Evolutionary conservation across 1,284 basidiomycete genomes (phyloP).

Genomic region (Mycosarcoma mackinlayi): DNA sequence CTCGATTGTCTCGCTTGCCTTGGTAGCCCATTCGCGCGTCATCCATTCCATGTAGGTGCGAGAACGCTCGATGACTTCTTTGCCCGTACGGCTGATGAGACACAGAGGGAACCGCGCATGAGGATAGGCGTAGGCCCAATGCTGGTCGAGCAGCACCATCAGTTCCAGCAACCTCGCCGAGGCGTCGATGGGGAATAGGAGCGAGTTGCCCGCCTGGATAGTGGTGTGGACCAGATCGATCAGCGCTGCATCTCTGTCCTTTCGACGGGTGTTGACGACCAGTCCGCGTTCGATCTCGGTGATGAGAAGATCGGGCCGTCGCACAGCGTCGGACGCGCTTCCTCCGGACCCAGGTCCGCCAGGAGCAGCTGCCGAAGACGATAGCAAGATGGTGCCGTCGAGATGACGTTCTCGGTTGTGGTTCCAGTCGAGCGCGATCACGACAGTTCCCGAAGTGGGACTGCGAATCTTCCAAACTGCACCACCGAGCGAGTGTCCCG

Average conservation of each 20-base stretch:
- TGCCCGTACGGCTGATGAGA: conserved; percentile 86
- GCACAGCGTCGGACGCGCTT: conserved; percentile 48
- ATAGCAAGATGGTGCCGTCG: conserved; percentile 81
- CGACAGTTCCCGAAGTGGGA: conserved; percentile 91
- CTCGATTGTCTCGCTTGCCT: conserved; percentile 44
- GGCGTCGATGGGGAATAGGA: conserved; percentile 91
- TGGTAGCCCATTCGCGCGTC: conserved; percentile 81
- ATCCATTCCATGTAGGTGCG: conserved; percentile 99
- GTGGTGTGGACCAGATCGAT: conserved; percentile 80
- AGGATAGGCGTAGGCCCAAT: conserved; percentile 90
- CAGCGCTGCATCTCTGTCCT: conserved; percentile 83
- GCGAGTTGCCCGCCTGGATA: conserved; percentile 80
- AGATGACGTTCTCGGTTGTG: conserved; percentile 96
- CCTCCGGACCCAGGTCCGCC: conserved; percentile 32
- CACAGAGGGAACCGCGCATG: conserved; percentile 74
- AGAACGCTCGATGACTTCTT: conserved; percentile 93
- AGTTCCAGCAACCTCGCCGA: conserved; percentile 93
- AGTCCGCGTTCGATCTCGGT: conserved; percentile 85
- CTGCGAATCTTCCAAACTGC: conserved; percentile 99
- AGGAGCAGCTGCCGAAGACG: conserved; percentile 39
- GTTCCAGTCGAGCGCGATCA: conserved; percentile 96
- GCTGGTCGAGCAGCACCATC: conserved; percentile 93
- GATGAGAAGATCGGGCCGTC: conserved; percentile 76
- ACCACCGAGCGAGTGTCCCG: conserved; percentile 94
- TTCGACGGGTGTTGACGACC: conserved; percentile 84